Base-by-base conservation (phyloP, 2,329 filamentous ascomycete species). In the Aspergillus udagawae region DNA sequence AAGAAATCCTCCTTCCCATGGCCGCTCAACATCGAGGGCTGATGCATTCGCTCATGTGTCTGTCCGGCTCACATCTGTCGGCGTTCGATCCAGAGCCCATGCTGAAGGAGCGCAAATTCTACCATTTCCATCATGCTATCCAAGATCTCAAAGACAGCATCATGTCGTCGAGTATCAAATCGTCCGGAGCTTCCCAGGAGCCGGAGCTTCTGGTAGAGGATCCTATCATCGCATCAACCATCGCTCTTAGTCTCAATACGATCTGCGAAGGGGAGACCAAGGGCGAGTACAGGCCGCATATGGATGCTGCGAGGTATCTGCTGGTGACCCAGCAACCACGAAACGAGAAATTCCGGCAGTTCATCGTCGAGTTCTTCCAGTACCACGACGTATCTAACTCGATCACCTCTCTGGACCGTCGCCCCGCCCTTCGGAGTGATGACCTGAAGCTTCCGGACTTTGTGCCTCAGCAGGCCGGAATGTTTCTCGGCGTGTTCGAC, bases 31-130 rank as follows among this genome's bases (percentile, higher is more conserved):
- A 96, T 69, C 82, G 86, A 60, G 91, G 91, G 12, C 79, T 96
- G 53, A 96, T 96, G 91, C 92, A 96, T 71, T 94, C 91, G 10
- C 85, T 96, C 51, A 82, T 96, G 53, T 91, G 90, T 48, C 80
- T 96, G 8, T 90, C 91, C 41, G 90, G 90, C 64, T 91, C 87
- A 59, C 91, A 96, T 66, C 73, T 86, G 53, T 79, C 80, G n/a
- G 79, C 78, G 8, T 71, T 80, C 14, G 78, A 79, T 57, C 78
- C 80, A 1, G 79, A 80, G 53, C 75, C 78, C 42, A 77, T 77
- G 32, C 78, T 82, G 63, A 78, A 79, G 55, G 77, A 83, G 56
- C 77, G 84, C 47, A 83, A 84, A 62, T 73, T 79, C 55, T 79
- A 83, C 61, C 81, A 86, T 56, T 81, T 83, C 61, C 77, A 76